Evolutionary conservation across 345 rosid species (phyloP).

Genomic region (Syzygium aqueum): DNA sequence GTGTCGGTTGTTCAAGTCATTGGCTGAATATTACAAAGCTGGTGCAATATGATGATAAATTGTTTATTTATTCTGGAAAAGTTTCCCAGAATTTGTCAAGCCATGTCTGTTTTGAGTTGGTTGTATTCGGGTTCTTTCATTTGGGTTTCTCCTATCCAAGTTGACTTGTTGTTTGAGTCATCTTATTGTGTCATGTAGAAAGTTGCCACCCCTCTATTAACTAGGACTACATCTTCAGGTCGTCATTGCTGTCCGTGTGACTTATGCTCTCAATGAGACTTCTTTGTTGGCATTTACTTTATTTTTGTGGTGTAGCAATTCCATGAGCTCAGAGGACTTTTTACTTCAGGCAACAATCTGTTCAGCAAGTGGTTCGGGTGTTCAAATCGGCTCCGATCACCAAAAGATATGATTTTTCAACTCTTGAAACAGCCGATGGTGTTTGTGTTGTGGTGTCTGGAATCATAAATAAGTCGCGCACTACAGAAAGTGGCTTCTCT

Average conservation of each 20-base stretch:
- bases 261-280: not conserved
- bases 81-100: not conserved
- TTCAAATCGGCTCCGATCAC: constrained; percentile 71
- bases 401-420: constrained; percentile 41
- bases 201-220: not conserved
- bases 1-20: not conserved
- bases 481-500: constrained; percentile 47
- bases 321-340: not conserved
- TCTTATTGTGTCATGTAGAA: not conserved
- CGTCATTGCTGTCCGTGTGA: not conserved
- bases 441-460: constrained; percentile 45
- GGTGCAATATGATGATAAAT: not conserved
- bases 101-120: not conserved
- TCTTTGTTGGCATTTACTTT: not conserved
- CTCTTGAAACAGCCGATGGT: constrained; percentile 70
- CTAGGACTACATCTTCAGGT: not conserved
- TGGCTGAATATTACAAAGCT: not conserved
- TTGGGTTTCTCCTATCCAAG: not conserved
- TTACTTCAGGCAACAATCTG: not conserved
- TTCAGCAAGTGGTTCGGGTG: constrained; percentile 31
- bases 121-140: not conserved
- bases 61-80: not conserved
- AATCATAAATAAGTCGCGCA: constrained; percentile 34
- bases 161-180: not conserved
- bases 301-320: not conserved